Percentiles rank a stretch among this genome's conserved stretches.
Conservation (phyloP, 768 basidiomycete species). For the Boletus sp. region DNA sequence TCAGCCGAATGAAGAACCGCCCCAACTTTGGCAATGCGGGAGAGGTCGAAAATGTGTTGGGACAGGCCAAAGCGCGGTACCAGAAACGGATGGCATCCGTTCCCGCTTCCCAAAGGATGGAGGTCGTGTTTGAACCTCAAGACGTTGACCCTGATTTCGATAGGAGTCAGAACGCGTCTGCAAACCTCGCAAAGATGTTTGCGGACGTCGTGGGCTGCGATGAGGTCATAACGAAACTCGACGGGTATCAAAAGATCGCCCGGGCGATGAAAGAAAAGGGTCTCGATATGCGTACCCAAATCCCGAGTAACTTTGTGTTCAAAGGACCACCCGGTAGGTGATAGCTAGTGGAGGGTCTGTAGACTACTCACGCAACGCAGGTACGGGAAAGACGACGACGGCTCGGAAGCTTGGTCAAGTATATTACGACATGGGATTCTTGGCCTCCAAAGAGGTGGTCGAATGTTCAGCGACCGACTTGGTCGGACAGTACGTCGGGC, state of each 20-base stretch:
- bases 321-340: conserved; percentile 67
- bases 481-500: conserved; percentile 69
- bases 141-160: conserved; percentile 70
- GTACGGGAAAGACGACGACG: conserved; percentile 64
- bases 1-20: conserved; percentile 37
- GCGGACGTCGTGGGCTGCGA: conserved; percentile 64
- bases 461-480: conserved; percentile 74
- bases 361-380: conserved; percentile 30
- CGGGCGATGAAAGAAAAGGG: conserved; percentile 40
- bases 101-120: conserved; percentile 21
- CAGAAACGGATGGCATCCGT: conserved; percentile 38
- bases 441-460: conserved; percentile 49
- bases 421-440: conserved; percentile 64
- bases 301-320: conserved; percentile 68
- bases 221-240: conserved; percentile 48
- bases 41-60: conserved; percentile 63
- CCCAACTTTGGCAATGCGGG: conserved; percentile 70
- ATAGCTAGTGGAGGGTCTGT: background rate
- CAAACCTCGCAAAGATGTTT: conserved; percentile 58
- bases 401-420: conserved; percentile 65
- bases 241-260: conserved; percentile 53
- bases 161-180: conserved; percentile 45
- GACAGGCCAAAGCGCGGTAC: conserved; percentile 49
- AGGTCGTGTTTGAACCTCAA: conserved; percentile 39
- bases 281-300: conserved; percentile 45